Conservation (phyloP, 2,329 filamentous ascomycete genomes). For the Fusarium sp. region DNA sequence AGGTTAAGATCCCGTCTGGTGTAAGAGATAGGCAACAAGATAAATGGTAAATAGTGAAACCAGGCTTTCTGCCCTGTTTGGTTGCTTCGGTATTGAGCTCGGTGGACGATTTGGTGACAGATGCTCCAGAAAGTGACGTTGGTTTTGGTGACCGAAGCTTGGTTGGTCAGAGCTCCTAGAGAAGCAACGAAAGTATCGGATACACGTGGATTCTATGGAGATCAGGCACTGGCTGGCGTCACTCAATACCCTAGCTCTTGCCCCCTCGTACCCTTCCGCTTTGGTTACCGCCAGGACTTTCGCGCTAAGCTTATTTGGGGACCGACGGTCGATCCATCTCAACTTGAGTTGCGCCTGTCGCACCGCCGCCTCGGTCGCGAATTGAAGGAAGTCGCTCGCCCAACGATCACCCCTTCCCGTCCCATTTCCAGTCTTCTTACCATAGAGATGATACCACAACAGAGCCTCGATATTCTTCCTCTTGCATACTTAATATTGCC, state of each 20-base stretch:
- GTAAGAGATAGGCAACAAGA: not conserved
- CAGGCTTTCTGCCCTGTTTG: conserved; percentile 17
- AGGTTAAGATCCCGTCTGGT: conserved; percentile 7
- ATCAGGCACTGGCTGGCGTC: conserved; percentile 34
- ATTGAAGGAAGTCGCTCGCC: conserved; percentile 46
- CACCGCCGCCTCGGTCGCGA: conserved; percentile 43
- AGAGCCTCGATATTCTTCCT: conserved; percentile 22
- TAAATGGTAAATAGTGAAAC: not conserved
- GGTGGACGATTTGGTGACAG: conserved; percentile 28
- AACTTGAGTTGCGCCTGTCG: conserved; percentile 33
- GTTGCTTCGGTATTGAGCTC: conserved; percentile 29
- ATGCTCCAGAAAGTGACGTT: conserved; percentile 25
- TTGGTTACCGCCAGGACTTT: conserved; percentile 39
- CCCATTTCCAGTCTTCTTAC: conserved; percentile 21
- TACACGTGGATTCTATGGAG: conserved; percentile 42
- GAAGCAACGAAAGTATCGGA: conserved; percentile 14
- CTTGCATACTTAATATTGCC: conserved; percentile 20
- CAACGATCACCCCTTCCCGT: conserved; percentile 29
- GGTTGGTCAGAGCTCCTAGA: conserved; percentile 31
- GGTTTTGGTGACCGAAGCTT: conserved; percentile 17
- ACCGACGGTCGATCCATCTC: conserved; percentile 51
- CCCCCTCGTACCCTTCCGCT: conserved; percentile 31
- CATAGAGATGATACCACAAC: conserved; percentile 41
- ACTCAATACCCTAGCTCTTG: conserved; percentile 22
- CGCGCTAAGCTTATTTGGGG: conserved; percentile 54